Evolutionary conservation across 1,284 basidiomycete species (phyloP).

Genomic region (Ganoderma resinaceum): DNA sequence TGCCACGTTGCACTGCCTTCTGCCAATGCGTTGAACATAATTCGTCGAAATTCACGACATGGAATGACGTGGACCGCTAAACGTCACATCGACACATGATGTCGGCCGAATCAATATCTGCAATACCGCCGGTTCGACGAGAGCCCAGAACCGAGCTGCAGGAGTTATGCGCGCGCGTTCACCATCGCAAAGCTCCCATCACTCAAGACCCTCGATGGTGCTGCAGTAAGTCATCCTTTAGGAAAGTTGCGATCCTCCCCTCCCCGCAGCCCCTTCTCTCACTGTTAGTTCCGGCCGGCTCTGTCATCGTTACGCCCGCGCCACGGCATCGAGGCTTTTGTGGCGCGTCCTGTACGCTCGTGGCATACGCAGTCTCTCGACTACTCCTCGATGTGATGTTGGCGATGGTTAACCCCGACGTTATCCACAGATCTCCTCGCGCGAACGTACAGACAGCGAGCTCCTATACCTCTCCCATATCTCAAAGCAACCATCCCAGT

Average conservation of each 20-base stretch:
- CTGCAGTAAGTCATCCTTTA: conserved; percentile 53
- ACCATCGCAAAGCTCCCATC: conserved; percentile 76
- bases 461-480: conserved; percentile 81
- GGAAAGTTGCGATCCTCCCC: not conserved
- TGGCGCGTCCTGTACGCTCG: not conserved
- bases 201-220: conserved; percentile 73
- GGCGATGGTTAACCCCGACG: not conserved
- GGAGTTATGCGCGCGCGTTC: conserved; percentile 65
- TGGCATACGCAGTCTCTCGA: not conserved
- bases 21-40: conserved; percentile 13
- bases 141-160: conserved; percentile 45
- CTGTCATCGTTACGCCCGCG: not conserved
- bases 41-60: not conserved
- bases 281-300: not conserved
- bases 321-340: not conserved
- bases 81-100: not conserved
- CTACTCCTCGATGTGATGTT: not conserved
- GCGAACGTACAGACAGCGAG: conserved; percentile 88
- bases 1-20: conserved; percentile 2
- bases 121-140: not conserved
- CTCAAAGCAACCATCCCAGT: conserved; percentile 48
- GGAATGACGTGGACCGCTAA: not conserved
- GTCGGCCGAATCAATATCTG: not conserved
- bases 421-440: conserved; percentile 61
- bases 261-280: not conserved